A percentile compares a stretch with the other conserved stretches of the same genome.
These are phyloP conservation scores for Collariella sp. DNA, from an alignment of 495 filamentous ascomycete genomes.

Conservation along the genomic window DNA sequence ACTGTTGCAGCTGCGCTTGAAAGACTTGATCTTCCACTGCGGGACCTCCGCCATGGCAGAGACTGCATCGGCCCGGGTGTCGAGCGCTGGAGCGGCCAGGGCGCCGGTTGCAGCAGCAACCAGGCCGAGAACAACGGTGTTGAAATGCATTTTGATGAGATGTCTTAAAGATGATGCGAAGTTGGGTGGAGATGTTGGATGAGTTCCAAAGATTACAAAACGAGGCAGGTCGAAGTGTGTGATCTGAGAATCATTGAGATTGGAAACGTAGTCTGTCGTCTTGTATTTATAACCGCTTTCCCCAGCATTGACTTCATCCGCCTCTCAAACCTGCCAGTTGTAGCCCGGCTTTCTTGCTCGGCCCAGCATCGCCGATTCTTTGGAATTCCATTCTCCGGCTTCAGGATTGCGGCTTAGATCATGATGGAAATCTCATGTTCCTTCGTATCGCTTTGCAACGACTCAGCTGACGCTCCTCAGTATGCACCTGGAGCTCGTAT, in stretches of 20 bases:
- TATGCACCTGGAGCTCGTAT: constrained; percentile 5
- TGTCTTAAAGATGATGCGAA: no score
- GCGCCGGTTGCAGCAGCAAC: constrained; percentile 21
- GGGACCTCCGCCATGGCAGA: constrained; percentile 35
- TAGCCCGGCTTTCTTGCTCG: no score
- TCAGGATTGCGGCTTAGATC: neutral
- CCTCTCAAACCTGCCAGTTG: no score
- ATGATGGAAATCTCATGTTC: neutral
- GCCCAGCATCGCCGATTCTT: no score
- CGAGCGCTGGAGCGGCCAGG: constrained; percentile 30
- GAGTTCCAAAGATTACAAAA: no score
- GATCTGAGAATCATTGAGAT: neutral
- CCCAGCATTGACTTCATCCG: no score
- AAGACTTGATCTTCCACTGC: constrained; percentile 41
- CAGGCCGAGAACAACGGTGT: constrained; percentile 33
- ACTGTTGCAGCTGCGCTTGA: constrained; percentile 42
- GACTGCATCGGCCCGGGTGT: constrained; percentile 25
- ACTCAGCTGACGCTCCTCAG: neutral
- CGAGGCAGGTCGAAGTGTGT: neutral
- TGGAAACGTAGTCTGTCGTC: neutral
- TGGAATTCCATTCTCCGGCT: no score
- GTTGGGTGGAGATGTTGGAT: no score
- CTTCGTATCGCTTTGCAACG: neutral
- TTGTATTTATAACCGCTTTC: neutral
- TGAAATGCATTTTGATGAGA: constrained; percentile 37